Evolutionary conservation across 345 rosid genomes (phyloP).

Genomic region (Bruguiera parviflora): DNA sequence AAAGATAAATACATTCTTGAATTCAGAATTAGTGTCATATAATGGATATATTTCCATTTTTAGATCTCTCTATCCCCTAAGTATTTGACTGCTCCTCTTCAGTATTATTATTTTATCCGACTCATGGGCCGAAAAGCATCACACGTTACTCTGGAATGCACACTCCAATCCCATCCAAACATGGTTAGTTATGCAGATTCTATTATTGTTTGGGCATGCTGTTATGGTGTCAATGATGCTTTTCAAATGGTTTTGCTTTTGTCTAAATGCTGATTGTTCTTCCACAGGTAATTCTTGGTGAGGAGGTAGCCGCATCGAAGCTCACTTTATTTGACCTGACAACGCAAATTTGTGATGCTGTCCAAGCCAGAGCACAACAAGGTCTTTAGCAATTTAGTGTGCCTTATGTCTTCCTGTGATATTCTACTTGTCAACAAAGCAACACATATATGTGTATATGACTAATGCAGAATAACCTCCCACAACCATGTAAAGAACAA

Average conservation of each 20-base stretch:
- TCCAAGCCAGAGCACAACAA: slow-evolving; percentile 86
- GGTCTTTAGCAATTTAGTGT: slow-evolving; percentile 40
- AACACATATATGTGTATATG: neutral
- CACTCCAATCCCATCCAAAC: slow-evolving; percentile 98
- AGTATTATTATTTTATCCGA: slow-evolving; percentile 97
- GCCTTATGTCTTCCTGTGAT: slow-evolving; percentile 14
- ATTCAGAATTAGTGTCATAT: neutral
- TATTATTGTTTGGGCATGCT: neutral
- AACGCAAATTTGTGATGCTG: slow-evolving; percentile 89
- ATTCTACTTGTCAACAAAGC: neutral
- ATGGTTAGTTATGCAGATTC: slow-evolving; percentile 49
- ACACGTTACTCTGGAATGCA: slow-evolving; percentile 95
- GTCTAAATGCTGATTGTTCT: slow-evolving; percentile 7
- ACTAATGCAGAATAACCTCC: neutral
- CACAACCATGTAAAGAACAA: neutral
- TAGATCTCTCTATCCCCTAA: neutral
- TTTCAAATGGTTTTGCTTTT: neutral
- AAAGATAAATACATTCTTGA: too few relatives aligned
- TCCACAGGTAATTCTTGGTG: slow-evolving; percentile 83
- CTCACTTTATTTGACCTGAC: slow-evolving; percentile 92
- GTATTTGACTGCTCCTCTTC: slow-evolving; percentile 22
- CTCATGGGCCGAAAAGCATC: slow-evolving; percentile 98
- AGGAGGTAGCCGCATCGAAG: slow-evolving; percentile 98
- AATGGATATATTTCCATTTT: neutral
- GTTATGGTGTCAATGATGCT: neutral